Base-by-base conservation (phyloP, 768 basidiomycete species). In the Fomitopsis serialis region DNA sequence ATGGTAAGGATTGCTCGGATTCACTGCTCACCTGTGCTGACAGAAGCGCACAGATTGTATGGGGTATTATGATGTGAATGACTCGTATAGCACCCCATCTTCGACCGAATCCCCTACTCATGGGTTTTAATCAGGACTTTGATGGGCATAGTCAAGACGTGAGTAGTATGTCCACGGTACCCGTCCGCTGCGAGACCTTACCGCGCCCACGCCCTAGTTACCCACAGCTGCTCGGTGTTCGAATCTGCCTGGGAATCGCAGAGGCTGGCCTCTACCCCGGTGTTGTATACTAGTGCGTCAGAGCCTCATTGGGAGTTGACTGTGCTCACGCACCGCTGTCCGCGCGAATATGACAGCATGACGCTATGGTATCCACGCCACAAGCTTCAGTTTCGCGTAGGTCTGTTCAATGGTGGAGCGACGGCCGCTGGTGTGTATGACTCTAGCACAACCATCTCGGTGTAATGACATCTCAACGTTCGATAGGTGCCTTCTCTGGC, bases 211-310 rank as follows among this genome's bases (percentile, higher is more conserved):
- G n/a, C n/a, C n/a, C n/a, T n/a, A 86, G 85, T 24, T 87, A 82
- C 60, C 76, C 76, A 9, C 78, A 85, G 60, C 75, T 87, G 13
- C 75, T 84, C 12, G 83, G 75, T 19, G 73, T 72, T 10, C 77
- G 84, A 9, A 66, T 81, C 7, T 78, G 76, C 54, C 77, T 88
- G 0, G 87, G 87, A 3, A 62, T 84, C 2, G 77, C 82, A 0
- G 87, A 89, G 67, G 83, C 85, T 3, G 85, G 87, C 11, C 63
- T 87, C 10, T 89, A 85, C 65, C 86, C 87, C 11, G 86, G 86
- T 23, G 82, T 88, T 10, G 77, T 79, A 0, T 90, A 86, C 70
- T 89, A 85, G 86, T 86, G n/a, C n/a, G 48, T 23, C 3, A 15
- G n/a, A n/a, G n/a, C n/a, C n/a, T n/a, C n/a, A n/a, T n/a, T 24